Conservation (phyloP, 2,329 filamentous ascomycete genomes). For the Sphaerulina musiva region DNA sequence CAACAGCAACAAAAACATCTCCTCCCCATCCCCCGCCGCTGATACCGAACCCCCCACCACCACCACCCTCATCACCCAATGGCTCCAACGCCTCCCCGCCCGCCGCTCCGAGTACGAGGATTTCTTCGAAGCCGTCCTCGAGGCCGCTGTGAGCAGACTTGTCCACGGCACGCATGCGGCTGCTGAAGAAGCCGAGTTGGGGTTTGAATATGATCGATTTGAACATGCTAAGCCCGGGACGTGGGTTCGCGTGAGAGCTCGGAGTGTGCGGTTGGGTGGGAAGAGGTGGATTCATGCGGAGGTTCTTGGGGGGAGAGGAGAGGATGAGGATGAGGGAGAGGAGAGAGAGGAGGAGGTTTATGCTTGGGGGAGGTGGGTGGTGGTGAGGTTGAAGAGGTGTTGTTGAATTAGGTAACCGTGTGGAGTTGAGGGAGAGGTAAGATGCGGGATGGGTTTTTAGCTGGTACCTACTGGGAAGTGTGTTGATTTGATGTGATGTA, state of each 20-base stretch:
- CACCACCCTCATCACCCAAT: slow-evolving; percentile 2
- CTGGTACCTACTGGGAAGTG: neutral
- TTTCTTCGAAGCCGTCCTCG: slow-evolving; percentile 15
- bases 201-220: slow-evolving; percentile 14
- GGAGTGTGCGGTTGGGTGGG: slow-evolving; percentile 4
- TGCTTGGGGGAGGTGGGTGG: slow-evolving; percentile 15
- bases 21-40: neutral
- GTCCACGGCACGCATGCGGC: slow-evolving; percentile 11
- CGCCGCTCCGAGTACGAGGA: slow-evolving; percentile 9
- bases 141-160: slow-evolving; percentile 15
- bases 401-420: neutral
- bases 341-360: slow-evolving; percentile 2
- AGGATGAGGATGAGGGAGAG: slow-evolving; percentile 1
- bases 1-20: neutral
- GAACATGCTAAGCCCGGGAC: slow-evolving; percentile 5
- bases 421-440: neutral
- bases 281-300: slow-evolving; percentile 15
- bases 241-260: slow-evolving; percentile 9
- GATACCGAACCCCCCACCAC: too few species aligned
- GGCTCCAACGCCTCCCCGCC: slow-evolving; percentile 13
- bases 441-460: neutral
- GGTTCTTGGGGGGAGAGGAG: slow-evolving; percentile 4
- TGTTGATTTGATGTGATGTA: too few species aligned
- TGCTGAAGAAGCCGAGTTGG: slow-evolving; percentile 17
- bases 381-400: slow-evolving; percentile 9